Conservation (phyloP, 345 rosid species). For the Populus tremula region DNA sequence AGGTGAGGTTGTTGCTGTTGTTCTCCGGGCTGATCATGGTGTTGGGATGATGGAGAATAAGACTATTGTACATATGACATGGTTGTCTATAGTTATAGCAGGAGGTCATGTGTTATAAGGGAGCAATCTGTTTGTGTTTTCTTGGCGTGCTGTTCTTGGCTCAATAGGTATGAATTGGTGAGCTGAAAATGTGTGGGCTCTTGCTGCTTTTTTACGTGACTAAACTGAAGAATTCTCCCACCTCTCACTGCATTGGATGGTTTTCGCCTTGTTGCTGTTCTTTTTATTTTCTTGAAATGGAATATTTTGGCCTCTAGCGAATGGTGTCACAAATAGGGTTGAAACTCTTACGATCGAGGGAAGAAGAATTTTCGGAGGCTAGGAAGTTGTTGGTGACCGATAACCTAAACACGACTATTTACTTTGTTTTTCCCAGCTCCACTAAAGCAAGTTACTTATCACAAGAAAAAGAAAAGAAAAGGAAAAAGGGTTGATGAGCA, state of each 20-base stretch:
- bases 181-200: conserved; percentile 44
- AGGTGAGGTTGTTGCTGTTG: conserved; percentile 31
- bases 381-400: conserved; percentile 59
- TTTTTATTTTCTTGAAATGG: conserved; percentile 4
- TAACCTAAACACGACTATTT: conserved; percentile 55
- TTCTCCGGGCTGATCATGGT: conserved; percentile 41
- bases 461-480: no score
- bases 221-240: conserved; percentile 2
- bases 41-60: conserved; percentile 26
- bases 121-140: conserved; percentile 9
- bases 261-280: background rate
- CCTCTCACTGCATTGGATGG: conserved; percentile 18
- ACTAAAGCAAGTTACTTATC: background rate
- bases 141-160: conserved; percentile 54
- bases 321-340: background rate
- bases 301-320: background rate
- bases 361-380: conserved; percentile 17
- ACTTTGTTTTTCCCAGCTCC: conserved; percentile 13
- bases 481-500: no score
- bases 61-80: conserved; percentile 16
- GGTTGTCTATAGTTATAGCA: background rate
- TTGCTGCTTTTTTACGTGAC: background rate
- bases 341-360: background rate
- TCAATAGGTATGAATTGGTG: conserved; percentile 81
- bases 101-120: conserved; percentile 33